Conservation (phyloP, 345 rosid species). For the Gossypium herbaceum region DNA sequence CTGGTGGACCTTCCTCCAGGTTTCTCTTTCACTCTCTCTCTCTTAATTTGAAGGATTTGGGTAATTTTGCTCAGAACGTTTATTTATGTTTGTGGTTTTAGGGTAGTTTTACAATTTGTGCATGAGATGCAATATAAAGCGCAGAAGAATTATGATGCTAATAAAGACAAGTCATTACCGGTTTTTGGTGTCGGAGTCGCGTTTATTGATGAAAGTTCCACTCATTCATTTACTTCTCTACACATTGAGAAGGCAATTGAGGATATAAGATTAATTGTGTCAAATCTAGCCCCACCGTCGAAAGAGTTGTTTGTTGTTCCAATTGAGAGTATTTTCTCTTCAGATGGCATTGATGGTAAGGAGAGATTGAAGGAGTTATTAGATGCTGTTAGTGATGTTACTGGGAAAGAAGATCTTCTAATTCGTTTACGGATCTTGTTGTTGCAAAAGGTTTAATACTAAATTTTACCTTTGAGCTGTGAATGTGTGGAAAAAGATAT, state of each 20-base stretch:
- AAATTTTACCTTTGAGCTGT: background rate
- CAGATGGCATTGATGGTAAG: constrained; percentile 40
- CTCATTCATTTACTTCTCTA: constrained; percentile 25
- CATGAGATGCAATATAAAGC: constrained; percentile 79
- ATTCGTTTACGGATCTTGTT: constrained; percentile 55
- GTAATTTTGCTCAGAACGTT: background rate
- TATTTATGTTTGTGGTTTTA: constrained; percentile 15
- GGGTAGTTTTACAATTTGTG: constrained; percentile 83
- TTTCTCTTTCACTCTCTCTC: constrained; percentile 13
- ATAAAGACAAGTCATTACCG: constrained; percentile 69
- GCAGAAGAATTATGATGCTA: constrained; percentile 76
- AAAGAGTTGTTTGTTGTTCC: constrained; percentile 66
- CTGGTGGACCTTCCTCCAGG: constrained; percentile 92
- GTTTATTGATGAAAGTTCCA: constrained; percentile 62
- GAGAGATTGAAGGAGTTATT: constrained; percentile 48
- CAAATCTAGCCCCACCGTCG: constrained; percentile 48
- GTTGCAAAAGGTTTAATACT: constrained; percentile 65
- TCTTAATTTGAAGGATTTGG: background rate
- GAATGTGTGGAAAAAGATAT: background rate
- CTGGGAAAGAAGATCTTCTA: constrained; percentile 85
- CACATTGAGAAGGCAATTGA: constrained; percentile 32
- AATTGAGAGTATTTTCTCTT: constrained; percentile 46
- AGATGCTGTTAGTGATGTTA: constrained; percentile 51
- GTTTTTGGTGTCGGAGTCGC: constrained; percentile 92
- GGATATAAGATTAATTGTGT: constrained; percentile 46